These are phyloP conservation scores for Colletotrichum caudatum DNA, from an alignment of 2,329 filamentous ascomycete species.

Conservation along the genomic window DNA sequence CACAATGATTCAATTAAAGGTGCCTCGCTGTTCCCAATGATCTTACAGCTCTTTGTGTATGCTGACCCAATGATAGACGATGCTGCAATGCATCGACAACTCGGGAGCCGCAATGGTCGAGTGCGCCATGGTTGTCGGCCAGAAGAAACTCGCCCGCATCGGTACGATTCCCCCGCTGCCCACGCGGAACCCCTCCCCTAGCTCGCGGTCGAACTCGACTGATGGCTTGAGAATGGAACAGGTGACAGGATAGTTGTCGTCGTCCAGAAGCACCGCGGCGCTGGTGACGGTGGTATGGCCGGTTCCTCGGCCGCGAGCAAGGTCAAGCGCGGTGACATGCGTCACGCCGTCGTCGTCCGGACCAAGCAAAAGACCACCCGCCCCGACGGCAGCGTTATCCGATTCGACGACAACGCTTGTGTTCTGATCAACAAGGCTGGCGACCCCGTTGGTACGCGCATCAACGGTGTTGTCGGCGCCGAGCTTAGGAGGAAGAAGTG, in stretches of 20 bases:
- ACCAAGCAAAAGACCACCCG: conserved; percentile 89
- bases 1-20: conserved; percentile 95
- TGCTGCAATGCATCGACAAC: conserved; percentile 99
- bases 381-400: conserved; percentile 88
- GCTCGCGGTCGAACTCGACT: neutral
- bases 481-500: conserved; percentile 94
- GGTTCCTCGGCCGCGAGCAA: conserved; percentile 85
- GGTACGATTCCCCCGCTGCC: conserved; percentile 66
- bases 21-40: conserved; percentile 46
- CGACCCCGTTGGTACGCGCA: conserved; percentile 91
- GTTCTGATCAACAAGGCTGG: conserved; percentile 97
- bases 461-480: conserved; percentile 91
- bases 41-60: fast-evolving
- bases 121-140: conserved; percentile 92
- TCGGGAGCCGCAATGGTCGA: conserved; percentile 97
- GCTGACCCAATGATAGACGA: conserved; percentile 70
- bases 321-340: conserved; percentile 95
- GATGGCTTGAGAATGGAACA: conserved; percentile 65
- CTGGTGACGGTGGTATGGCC: conserved; percentile 77
- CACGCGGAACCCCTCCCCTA: neutral
- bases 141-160: conserved; percentile 88
- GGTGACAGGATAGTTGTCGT: conserved; percentile 98
- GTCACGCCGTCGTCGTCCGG: conserved; percentile 94
- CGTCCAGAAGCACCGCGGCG: conserved; percentile 94
- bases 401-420: conserved; percentile 98